Evolutionary conservation across 306 rosid genomes (phyloP).

Genomic region (Urtica urens): DNA sequence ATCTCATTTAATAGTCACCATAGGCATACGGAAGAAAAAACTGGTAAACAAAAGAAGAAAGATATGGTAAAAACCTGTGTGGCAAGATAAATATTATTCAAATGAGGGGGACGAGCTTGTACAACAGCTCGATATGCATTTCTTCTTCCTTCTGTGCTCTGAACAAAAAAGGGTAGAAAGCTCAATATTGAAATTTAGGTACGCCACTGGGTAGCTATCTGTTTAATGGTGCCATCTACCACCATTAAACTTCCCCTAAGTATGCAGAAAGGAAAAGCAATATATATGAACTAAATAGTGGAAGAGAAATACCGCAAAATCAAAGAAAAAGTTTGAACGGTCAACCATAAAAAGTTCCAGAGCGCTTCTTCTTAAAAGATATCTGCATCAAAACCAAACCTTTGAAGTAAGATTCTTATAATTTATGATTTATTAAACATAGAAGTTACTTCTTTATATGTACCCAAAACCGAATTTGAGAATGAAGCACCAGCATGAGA

Average conservation of each 20-base stretch:
- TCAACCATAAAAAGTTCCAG: conserved; percentile 91
- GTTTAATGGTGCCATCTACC: conserved; percentile 2
- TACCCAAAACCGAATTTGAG: not conserved
- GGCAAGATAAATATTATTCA: conserved; percentile 79
- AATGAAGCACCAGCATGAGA: not conserved
- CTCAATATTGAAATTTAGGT: not conserved
- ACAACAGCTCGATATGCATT: conserved; percentile 93
- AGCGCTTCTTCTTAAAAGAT: conserved; percentile 94
- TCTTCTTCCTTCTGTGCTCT: conserved; percentile 80
- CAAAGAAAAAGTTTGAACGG: conserved; percentile 89
- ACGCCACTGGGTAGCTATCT: conserved; percentile 10
- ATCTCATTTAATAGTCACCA: not conserved
- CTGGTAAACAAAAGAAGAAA: not conserved
- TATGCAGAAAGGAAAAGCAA: conserved; percentile 9
- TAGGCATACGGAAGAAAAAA: conserved; percentile 2
- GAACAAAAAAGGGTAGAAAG: conserved; percentile 12
- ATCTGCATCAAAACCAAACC: conserved; percentile 33
- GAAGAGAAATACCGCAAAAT: conserved; percentile 66
- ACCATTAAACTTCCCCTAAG: conserved; percentile 9
- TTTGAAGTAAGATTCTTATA: conserved; percentile 1
- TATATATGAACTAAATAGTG: conserved; percentile 9
- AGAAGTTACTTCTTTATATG: conserved; percentile 5
- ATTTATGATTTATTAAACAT: conserved; percentile 1
- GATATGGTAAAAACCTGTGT: conserved; percentile 56
- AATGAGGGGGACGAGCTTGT: conserved; percentile 77